Base-by-base conservation (phyloP, 106 monocot genomes). In the Acorus calamus region DNA sequence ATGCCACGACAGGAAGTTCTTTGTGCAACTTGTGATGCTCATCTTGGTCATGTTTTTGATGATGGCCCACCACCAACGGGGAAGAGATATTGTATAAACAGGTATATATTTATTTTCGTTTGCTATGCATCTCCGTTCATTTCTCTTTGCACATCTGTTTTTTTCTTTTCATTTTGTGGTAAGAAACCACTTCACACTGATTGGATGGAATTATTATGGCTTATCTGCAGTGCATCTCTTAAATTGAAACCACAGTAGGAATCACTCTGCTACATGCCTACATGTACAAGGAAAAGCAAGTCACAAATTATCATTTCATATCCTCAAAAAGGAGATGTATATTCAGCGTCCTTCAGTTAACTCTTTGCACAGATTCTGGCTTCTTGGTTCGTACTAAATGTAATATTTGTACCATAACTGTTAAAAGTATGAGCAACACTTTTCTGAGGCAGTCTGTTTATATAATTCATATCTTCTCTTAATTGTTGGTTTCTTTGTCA, bases 21-120 rank as follows among this genome's bases (percentile, higher is more conserved):
- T 61, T 90, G 90, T 66, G 83, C 78, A 11, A 67, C n/a, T 48
- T 96, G 94, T 65, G 78, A 83, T 80, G 90, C 90, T 42, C 94
- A 96, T 76, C 82, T 96, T 49, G 94, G 94, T 14, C 90, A 96
- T 74, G 82, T 87, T 48, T 90, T 90, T 60, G 87, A 96, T 49
- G 90, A 96, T 71, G 90, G 94, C 3, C 94, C 94, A 14, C 84
- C 74, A 14, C 94, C 94, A 7, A 86, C 89, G 1, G 94, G 89
- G 51, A 84, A 89, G 58, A 51, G 94, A 78, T 94, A 89, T 44
- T 96, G 94, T 50, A 89, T 96, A 53, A 90, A 90, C 51, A 94
- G 94, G 89, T 87, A 69, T 57, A 51, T 4, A 11, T 55, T 60
- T 61, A 3, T 4, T 8, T 52, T 52, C 28, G 2, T 13, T 66